A percentile compares a stretch with the other conserved stretches of the same genome.
These are phyloP conservation scores for Neurospora sp. DNA, from an alignment of 2,329 filamentous ascomycete genomes.

Conservation along the genomic window DNA sequence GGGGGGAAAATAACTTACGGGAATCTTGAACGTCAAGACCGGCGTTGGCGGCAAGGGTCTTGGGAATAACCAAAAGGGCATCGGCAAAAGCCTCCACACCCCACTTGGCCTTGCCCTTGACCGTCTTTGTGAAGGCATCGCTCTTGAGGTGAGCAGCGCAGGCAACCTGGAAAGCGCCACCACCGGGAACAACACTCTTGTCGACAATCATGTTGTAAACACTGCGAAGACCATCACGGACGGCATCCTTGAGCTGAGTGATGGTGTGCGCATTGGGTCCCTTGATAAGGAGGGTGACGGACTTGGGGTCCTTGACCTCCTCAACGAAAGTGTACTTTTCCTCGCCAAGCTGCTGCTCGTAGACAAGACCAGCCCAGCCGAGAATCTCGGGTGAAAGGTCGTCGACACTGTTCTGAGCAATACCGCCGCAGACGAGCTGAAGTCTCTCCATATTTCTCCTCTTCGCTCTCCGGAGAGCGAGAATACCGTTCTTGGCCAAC, in stretches of 20 bases:
- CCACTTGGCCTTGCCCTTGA: constrained; percentile 97
- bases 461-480: constrained; percentile 90
- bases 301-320: constrained; percentile 98
- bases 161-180: constrained; percentile 90
- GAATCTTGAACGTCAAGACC: constrained; percentile 96
- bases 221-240: constrained; percentile 85
- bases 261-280: constrained; percentile 96
- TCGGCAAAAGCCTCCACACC: constrained; percentile 93
- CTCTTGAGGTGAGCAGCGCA: constrained; percentile 80
- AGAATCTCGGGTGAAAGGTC: constrained; percentile 80
- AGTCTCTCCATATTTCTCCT: constrained; percentile 98
- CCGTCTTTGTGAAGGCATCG: constrained; percentile 74
- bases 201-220: constrained; percentile 99
- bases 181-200: constrained; percentile 86
- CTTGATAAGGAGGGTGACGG: constrained; percentile 95
- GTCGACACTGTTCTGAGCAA: constrained; percentile 91
- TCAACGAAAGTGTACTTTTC: constrained; percentile 99
- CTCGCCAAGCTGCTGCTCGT: constrained; percentile 94
- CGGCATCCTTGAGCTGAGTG: constrained; percentile 90
- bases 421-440: constrained; percentile 86
- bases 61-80: constrained; percentile 88
- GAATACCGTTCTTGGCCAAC: constrained; percentile 93
- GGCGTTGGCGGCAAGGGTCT: constrained; percentile 91
- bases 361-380: constrained; percentile 92
- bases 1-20: constrained; percentile 44